Conservation (phyloP, 306 rosid genomes). For the Betula pendula region DNA sequence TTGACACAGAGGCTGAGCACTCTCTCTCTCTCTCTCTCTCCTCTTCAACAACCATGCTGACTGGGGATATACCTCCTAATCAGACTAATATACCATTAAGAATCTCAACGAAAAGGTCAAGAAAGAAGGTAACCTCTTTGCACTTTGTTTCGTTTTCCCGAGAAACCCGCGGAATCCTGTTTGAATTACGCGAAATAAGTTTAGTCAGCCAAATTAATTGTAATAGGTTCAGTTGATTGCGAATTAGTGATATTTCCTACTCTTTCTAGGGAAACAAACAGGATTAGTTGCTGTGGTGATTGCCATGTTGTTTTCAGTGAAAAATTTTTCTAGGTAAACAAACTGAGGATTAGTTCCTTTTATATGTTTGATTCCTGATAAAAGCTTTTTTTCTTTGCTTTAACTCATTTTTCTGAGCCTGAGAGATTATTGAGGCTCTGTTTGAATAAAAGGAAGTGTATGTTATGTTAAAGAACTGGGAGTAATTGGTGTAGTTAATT, state of each 20-base stretch:
- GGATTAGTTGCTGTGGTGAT: background rate
- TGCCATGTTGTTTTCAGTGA: background rate
- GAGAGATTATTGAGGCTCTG: background rate
- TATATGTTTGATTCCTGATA: background rate
- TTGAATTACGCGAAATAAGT: background rate
- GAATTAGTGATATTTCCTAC: background rate
- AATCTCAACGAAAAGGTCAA: slow-evolving; percentile 88
- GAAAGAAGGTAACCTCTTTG: slow-evolving; percentile 65
- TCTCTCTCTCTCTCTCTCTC: slow-evolving; percentile 21
- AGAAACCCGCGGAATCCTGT: slow-evolving; percentile 13
- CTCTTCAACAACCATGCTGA: slow-evolving; percentile 64
- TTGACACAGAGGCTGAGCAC: background rate
- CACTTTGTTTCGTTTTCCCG: slow-evolving; percentile 22
- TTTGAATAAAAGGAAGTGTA: background rate
- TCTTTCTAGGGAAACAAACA: background rate
- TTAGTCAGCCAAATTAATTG: background rate
- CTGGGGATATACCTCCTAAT: slow-evolving; percentile 87
- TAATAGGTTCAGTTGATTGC: background rate
- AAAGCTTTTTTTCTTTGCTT: background rate
- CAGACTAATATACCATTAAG: slow-evolving; percentile 84
- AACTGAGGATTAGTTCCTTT: background rate
- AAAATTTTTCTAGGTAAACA: no score
- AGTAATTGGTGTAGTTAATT: background rate
- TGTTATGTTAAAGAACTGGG: background rate
- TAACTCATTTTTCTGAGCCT: background rate